phyloP scores from a whole-genome alignment of 2,329 filamentous ascomycete genomes.

The Aspergillus cejpii region DNA sequence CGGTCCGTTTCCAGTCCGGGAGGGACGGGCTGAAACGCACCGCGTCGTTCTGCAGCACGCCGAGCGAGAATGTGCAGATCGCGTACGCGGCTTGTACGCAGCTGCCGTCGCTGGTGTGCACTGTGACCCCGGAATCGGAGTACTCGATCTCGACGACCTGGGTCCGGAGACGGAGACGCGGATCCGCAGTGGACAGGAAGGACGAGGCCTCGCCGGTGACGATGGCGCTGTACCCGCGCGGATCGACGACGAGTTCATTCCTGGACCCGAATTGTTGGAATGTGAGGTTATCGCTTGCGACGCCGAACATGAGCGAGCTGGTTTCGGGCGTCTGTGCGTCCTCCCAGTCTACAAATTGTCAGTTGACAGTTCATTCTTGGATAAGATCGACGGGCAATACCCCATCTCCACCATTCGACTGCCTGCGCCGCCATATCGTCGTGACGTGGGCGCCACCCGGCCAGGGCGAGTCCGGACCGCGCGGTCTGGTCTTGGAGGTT shows the following conservation, averaged over 20 bases:
- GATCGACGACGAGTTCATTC: constrained; percentile 57
- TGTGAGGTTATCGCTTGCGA: constrained; percentile 53
- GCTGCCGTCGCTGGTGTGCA: constrained; percentile 49
- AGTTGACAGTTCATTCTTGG: too few species aligned
- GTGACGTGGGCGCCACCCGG: constrained; percentile 55
- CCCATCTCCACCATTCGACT: constrained; percentile 54
- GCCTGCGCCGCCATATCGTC: constrained; percentile 51
- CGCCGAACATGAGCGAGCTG: constrained; percentile 50
- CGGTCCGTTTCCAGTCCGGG: constrained; percentile 57
- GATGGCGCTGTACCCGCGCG: constrained; percentile 55
- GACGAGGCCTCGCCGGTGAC: constrained; percentile 52
- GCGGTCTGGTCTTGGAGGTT: constrained; percentile 57
- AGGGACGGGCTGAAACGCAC: constrained; percentile 54
- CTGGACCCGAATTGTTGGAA: constrained; percentile 57
- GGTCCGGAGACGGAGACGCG: constrained; percentile 53
- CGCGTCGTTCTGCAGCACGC: constrained; percentile 58
- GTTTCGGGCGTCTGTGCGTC: constrained; percentile 52
- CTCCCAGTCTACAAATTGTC: constrained; percentile 48
- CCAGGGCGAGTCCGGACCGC: constrained; percentile 54
- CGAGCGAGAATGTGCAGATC: constrained; percentile 61
- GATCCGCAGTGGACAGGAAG: constrained; percentile 48
- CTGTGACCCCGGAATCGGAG: constrained; percentile 46
- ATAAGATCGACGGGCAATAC: constrained; percentile 21
- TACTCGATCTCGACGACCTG: constrained; percentile 52
- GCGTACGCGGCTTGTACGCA: constrained; percentile 57